phyloP scores from a whole-genome alignment of 225 moss, liverwort and hornwort species.

The Polytrichum formosum region DNA sequence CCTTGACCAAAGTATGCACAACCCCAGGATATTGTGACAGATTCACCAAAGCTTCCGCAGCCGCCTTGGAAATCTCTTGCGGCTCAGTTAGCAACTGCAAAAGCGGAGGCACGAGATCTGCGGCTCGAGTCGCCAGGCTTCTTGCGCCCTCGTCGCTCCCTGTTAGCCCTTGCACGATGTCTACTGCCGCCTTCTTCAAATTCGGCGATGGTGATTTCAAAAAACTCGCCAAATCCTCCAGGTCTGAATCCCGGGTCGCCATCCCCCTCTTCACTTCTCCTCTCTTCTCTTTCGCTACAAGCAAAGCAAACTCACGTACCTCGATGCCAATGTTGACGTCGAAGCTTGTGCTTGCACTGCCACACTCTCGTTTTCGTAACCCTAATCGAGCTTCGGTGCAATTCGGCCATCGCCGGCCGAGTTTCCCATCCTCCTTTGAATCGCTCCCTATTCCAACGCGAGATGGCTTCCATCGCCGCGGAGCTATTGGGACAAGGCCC shows the following conservation, averaged over 20 bases:
- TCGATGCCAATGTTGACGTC: too few relatives aligned
- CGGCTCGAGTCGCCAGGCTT: conserved; percentile 44
- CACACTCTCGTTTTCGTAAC: too few relatives aligned
- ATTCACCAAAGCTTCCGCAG: conserved; percentile 85
- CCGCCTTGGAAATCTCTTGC: conserved; percentile 60
- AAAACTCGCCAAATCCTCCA: conserved; percentile 77
- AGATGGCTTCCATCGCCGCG: too few relatives aligned
- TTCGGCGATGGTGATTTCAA: conserved; percentile 70
- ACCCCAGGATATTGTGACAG: conserved; percentile 62
- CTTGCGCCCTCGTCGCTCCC: conserved; percentile 78
- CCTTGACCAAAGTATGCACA: conserved; percentile 48
- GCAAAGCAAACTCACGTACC: too few relatives aligned
- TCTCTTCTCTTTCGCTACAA: too few relatives aligned
- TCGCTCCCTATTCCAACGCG: too few relatives aligned
- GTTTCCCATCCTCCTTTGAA: too few relatives aligned
- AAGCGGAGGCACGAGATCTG: conserved; percentile 54
- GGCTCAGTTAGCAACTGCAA: conserved; percentile 51
- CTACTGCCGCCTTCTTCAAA: conserved; percentile 79
- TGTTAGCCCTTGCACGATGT: conserved; percentile 89
- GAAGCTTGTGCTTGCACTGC: too few relatives aligned
- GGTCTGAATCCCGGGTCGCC: conserved; percentile 49
- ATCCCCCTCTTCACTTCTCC: conserved; percentile 8
- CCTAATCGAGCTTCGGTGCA: too few relatives aligned
- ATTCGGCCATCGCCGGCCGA: too few relatives aligned
- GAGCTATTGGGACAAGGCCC: too few relatives aligned